A percentile compares a stretch with the other conserved stretches of the same genome.
phyloP scores from a whole-genome alignment of 139 green algal genomes.

The Raphidocelis subcapitata region DNA sequence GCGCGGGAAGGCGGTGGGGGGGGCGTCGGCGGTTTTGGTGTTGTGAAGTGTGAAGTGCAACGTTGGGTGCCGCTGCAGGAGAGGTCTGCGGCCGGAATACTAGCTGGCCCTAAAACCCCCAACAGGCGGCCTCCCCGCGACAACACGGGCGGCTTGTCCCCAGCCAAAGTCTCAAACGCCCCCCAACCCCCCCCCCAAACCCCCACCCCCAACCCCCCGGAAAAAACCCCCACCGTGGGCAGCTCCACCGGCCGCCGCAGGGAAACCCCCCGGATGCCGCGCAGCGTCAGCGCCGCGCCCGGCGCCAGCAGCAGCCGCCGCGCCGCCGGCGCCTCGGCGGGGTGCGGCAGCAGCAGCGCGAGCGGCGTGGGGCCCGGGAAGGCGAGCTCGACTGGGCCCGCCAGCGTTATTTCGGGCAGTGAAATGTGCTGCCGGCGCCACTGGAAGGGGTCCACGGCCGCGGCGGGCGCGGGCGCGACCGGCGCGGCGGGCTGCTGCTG shows the following conservation, averaged over 20 bases:
- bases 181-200: too few species aligned
- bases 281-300: slow-evolving; percentile 19
- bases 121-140: too few species aligned
- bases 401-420: slow-evolving; percentile 23
- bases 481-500: too few species aligned
- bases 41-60: too few species aligned
- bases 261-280: slow-evolving; percentile 14
- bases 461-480: neutral
- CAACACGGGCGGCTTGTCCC: too few species aligned
- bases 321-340: neutral
- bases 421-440: slow-evolving; percentile 21
- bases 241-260: slow-evolving; percentile 21
- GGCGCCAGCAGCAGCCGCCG: slow-evolving; percentile 13
- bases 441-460: slow-evolving; percentile 20
- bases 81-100: too few species aligned
- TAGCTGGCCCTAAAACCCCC: too few species aligned
- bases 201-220: too few species aligned
- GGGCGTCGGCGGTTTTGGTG: too few species aligned
- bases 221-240: neutral
- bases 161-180: too few species aligned
- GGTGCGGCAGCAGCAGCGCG: slow-evolving; percentile 18
- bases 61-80: too few species aligned
- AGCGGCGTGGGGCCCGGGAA: slow-evolving; percentile 13
- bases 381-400: slow-evolving; percentile 22
- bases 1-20: too few species aligned